Evolutionary conservation across 2,329 filamentous ascomycete genomes (phyloP), one percentile per base, ranked within the genome.

Genomic region (Zasmidium citrigriseum): DNA sequence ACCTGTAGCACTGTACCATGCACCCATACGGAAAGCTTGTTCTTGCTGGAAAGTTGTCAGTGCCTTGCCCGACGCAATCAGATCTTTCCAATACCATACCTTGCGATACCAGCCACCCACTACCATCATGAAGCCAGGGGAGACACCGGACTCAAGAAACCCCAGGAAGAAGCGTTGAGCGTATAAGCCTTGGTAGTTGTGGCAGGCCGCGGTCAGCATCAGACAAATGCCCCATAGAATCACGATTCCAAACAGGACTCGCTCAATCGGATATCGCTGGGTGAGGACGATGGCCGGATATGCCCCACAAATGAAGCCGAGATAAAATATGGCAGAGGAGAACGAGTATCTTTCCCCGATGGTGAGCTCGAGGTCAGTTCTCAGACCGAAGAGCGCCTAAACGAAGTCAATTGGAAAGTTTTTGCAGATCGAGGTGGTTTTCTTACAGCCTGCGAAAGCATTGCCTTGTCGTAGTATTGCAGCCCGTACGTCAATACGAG

Each of bases 61-160:
- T n/a, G 12, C 18, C 34, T n/a, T 9, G 18, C 27, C 27, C 27
- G 7, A 41, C 14, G 18, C 7, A 16, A 16, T n/a, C 34, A 41
- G 12, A 41, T 11, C 14, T 9, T 4, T 16, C 34, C 4, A 41
- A n/a, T 7, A 7, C 16, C 34, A 16, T n/a, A 41, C 34, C 34
- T 41, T 70, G 52, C 64, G 65, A 57, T 69, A 69, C 62, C 61
- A 69, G 38, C 54, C 55, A 0, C 69, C 63, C 0, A 83, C 76
- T 46, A 83, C 82, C 52, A 83, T 76, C 76, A 84, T 83, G 58
- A 84, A 85, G 46, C 81, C 81, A 0, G 84, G 84, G 1, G 80
- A 82, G 34, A 86, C 80, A 21, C 82, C 79, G 2, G 76, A 77
- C 65, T 86, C 84, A 1, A 86, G 68, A 4, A 84, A 75, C 0